phyloP scores from a whole-genome alignment of 495 filamentous ascomycete species.

The Penicillium salamii region DNA sequence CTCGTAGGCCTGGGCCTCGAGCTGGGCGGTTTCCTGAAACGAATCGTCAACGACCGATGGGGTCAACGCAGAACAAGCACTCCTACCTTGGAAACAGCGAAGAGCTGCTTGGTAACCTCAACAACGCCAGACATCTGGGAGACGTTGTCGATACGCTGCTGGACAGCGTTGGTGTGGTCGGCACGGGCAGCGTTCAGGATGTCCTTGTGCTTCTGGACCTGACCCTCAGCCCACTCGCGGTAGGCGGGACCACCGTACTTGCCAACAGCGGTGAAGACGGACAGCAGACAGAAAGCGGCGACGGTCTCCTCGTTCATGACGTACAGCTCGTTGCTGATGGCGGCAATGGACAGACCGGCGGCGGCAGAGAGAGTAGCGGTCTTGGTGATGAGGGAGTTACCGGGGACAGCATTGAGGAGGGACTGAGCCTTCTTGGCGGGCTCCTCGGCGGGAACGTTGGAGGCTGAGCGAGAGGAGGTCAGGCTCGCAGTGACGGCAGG shows the following conservation, averaged over 20 bases:
- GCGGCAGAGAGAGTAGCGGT: constrained; percentile 91
- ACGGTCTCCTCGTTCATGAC: constrained; percentile 98
- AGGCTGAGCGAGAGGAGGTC: constrained; percentile 62
- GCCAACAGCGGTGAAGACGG: constrained; percentile 81
- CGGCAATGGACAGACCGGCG: constrained; percentile 86
- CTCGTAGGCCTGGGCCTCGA: constrained; percentile 94
- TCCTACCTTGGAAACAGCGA: constrained; percentile 92
- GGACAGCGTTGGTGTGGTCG: constrained; percentile 93
- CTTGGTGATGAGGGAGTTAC: constrained; percentile 85
- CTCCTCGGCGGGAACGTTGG: constrained; percentile 76
- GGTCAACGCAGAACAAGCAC: background rate
- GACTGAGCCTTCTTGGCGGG: constrained; percentile 94
- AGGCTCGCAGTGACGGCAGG: constrained; percentile 67
- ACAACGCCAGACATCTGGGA: constrained; percentile 89
- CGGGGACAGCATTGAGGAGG: constrained; percentile 84
- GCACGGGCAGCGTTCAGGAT: constrained; percentile 90
- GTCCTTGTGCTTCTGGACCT: constrained; percentile 82
- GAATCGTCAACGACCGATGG: constrained; percentile 12
- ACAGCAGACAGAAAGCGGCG: constrained; percentile 82
- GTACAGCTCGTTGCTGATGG: constrained; percentile 99
- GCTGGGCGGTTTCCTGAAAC: constrained; percentile 85
- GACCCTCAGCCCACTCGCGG: constrained; percentile 82
- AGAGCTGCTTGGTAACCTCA: constrained; percentile 93
- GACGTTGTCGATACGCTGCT: constrained; percentile 88
- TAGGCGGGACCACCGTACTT: constrained; percentile 93